Evolutionary conservation across 148 eudicot species (phyloP).

Genomic region (Mesembryanthemum crystallinum): DNA sequence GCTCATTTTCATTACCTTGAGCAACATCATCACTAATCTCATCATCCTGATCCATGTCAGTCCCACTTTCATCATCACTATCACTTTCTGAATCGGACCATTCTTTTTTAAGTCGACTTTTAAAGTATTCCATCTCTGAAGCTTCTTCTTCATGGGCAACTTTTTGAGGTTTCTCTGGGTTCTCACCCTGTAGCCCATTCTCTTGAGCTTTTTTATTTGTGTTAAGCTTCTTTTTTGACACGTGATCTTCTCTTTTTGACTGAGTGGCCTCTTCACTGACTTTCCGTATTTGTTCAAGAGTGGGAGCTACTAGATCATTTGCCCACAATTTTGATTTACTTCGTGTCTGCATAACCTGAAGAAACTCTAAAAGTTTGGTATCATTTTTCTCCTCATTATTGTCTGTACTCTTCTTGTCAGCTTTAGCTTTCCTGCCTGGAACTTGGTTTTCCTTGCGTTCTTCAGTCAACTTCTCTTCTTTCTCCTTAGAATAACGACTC

Average conservation of each 20-base stretch:
- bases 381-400: slow-evolving; percentile 41
- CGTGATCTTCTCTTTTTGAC: slow-evolving; percentile 26
- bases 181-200: slow-evolving; percentile 26
- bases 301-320: slow-evolving; percentile 53
- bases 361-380: slow-evolving; percentile 65
- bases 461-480: slow-evolving; percentile 39
- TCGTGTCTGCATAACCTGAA: slow-evolving; percentile 77
- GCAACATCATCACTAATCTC: slow-evolving; percentile 19
- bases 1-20: slow-evolving; percentile 11
- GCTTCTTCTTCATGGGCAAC: slow-evolving; percentile 37
- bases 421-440: slow-evolving; percentile 24
- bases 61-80: slow-evolving; percentile 33
- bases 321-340: slow-evolving; percentile 82
- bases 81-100: slow-evolving; percentile 87
- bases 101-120: slow-evolving; percentile 67
- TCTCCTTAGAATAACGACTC: slow-evolving; percentile 72
- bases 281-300: slow-evolving; percentile 31
- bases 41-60: slow-evolving; percentile 23
- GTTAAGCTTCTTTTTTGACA: slow-evolving; percentile 18
- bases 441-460: slow-evolving; percentile 31
- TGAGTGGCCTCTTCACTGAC: slow-evolving; percentile 16
- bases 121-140: slow-evolving; percentile 82
- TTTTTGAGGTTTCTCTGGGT: slow-evolving; percentile 25
- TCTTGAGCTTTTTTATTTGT: slow-evolving; percentile 31
- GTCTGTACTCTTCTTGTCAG: slow-evolving; percentile 20